Evolutionary conservation across 2,329 filamentous ascomycete species (phyloP), one percentile per base, ranked within the genome.

Genomic region (Beauveria scarabaeidicola): DNA sequence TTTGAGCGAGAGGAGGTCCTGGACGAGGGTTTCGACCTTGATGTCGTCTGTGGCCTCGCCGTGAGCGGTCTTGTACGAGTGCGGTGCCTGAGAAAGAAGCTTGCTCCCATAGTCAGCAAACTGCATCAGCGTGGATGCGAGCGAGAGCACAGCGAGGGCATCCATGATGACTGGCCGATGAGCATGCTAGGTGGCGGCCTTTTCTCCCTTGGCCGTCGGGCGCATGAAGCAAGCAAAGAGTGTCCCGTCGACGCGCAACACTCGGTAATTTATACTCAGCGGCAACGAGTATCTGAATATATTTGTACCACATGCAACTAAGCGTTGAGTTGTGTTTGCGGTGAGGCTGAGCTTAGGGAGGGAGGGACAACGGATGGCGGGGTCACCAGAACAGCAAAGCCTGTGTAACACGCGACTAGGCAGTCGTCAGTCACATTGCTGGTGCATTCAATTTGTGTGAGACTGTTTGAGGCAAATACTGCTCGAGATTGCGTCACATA

Each of bases 61-160:
- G 25, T 43, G 36, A 19, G 38, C 43, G 17, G 55, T 10, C 38
- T 36, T 52, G 27, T 58, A 58, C 23, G 21, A 25, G 36, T 52
- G 25, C 9, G 38, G 46, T 27, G 47, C 15, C 4, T 25, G 47
- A n/a, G 47, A 41, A 13, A 58, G 47, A 8, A 58, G 47, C 25
- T 40, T 29, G 38, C 47, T 58, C 10, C 19, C 55, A 21, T 50
- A 58, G n/a, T 58, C 55, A 27, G 47, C 48, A 13, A 51, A 36
- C 5, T 43, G 47, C 25, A 52, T 29, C 25, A 58, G 25, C 6
- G 36, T 52, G 25, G 47, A 51, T 19, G 55, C 55, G 55, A 51
- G 44, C 27, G 55, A 58, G 44, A 58, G 55, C n/a, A 47, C 38
- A 15, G 47, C 38, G n/a, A 58, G 25, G 21, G 55, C 43, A 27